Percentiles rank a stretch among this genome's conserved stretches.
Conservation (phyloP, 495 filamentous ascomycete species). For the Clavariopsis aquatica region DNA sequence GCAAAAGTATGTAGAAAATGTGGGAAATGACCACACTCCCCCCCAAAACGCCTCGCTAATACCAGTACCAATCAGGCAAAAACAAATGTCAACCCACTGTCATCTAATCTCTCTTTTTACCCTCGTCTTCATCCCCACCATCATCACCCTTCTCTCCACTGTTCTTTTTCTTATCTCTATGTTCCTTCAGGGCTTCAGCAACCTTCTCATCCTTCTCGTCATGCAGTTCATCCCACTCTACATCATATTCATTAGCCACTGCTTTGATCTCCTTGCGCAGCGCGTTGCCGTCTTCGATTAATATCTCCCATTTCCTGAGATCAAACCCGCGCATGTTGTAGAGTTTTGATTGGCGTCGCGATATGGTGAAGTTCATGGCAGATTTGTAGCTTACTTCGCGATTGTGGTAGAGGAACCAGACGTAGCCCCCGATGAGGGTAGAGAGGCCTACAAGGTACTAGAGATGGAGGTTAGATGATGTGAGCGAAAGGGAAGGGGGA, state of each 20-base stretch:
- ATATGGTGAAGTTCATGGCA: constrained; percentile 83
- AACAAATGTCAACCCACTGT: too few species aligned
- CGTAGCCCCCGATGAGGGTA: constrained; percentile 83
- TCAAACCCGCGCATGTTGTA: constrained; percentile 78
- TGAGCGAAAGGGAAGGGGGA: constrained; percentile 1
- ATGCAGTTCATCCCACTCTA: constrained; percentile 84
- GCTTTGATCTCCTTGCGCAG: constrained; percentile 77
- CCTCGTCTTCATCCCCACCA: constrained; percentile 37
- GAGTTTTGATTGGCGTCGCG: constrained; percentile 70
- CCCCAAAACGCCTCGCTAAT: background rate
- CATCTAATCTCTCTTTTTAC: constrained; percentile 40
- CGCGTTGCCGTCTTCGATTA: constrained; percentile 80
- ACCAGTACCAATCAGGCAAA: too few species aligned
- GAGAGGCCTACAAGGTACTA: constrained; percentile 76
- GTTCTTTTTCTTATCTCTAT: constrained; percentile 51
- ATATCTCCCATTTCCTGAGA: constrained; percentile 68
- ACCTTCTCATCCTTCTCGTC: constrained; percentile 78
- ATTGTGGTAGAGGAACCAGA: constrained; percentile 94
- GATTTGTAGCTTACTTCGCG: constrained; percentile 82
- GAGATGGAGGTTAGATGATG: background rate
- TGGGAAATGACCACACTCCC: too few species aligned
- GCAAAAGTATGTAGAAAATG: too few species aligned
- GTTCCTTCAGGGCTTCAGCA: constrained; percentile 66
- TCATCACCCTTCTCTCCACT: constrained; percentile 51
- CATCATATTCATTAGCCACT: constrained; percentile 85